phyloP scores from a whole-genome alignment of 2,329 filamentous ascomycete species.

The Triangularia verruculosa region DNA sequence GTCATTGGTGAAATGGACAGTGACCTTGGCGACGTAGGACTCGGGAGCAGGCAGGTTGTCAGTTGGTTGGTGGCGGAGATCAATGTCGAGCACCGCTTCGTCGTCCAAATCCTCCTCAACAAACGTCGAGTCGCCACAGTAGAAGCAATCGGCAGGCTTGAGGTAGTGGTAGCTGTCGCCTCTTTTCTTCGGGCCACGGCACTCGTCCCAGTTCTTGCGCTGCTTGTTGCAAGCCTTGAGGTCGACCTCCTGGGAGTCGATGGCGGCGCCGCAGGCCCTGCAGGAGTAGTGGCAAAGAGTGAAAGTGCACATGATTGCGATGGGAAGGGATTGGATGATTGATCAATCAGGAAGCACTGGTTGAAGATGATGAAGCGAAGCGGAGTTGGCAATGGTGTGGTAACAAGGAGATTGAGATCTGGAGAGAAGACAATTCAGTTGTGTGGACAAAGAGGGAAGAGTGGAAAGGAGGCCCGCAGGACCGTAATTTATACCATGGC shows the following conservation, averaged over 20 bases:
- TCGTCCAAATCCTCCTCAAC: neutral
- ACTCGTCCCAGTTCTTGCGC: neutral
- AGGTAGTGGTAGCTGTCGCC: neutral
- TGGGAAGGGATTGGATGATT: neutral
- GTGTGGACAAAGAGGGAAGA: neutral
- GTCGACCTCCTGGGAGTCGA: neutral
- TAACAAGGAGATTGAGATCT: neutral
- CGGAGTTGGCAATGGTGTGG: neutral
- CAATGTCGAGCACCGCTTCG: neutral
- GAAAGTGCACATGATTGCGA: neutral
- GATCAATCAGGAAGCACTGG: neutral
- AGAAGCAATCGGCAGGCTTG: neutral
- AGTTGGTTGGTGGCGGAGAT: neutral
- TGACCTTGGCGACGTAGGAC: neutral
- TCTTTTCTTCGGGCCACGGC: neutral
- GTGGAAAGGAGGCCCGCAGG: neutral
- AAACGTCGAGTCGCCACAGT: neutral
- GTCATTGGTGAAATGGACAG: neutral
- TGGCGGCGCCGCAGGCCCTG: neutral
- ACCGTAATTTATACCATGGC: neutral
- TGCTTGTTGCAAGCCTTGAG: neutral
- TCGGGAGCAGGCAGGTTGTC: neutral
- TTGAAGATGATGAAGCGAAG: neutral
- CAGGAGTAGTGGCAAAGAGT: neutral
- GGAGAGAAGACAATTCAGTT: neutral